A percentile compares a stretch with the other conserved stretches of the same genome.
Evolutionary conservation across 1,139 yeast species (phyloP).

Genomic region (Diutina neorugosa): DNA sequence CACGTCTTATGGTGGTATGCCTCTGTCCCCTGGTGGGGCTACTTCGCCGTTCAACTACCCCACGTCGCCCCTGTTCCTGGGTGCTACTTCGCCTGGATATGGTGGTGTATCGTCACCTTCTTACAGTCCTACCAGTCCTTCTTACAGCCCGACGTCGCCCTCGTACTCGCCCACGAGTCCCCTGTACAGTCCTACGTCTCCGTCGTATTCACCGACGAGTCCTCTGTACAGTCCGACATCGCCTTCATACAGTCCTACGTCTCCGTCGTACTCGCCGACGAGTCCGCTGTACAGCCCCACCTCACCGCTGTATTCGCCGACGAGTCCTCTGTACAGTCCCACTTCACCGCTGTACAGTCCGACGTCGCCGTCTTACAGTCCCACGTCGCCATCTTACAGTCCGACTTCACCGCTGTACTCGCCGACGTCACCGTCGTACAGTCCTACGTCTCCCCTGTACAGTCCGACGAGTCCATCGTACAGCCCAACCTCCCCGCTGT

Average conservation of each 20-base stretch:
- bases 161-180: slow-evolving; percentile 62
- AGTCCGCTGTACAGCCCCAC: slow-evolving; percentile 56
- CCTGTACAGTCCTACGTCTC: slow-evolving; percentile 59
- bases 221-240: slow-evolving; percentile 63
- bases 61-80: slow-evolving; percentile 43
- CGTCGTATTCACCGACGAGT: slow-evolving; percentile 60
- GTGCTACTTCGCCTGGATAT: slow-evolving; percentile 32
- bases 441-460: slow-evolving; percentile 5
- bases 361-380: slow-evolving; percentile 30
- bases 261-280: slow-evolving; percentile 60
- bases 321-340: slow-evolving; percentile 63
- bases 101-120: slow-evolving; percentile 48
- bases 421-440: slow-evolving; percentile 9
- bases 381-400: slow-evolving; percentile 12
- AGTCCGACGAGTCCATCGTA: slow-evolving; percentile 5
- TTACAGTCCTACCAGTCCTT: slow-evolving; percentile 59
- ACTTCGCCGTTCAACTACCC: slow-evolving; percentile 44
- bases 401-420: slow-evolving; percentile 10
- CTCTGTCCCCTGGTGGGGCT: slow-evolving; percentile 41
- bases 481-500: slow-evolving; percentile 4
- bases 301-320: slow-evolving; percentile 54
- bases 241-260: slow-evolving; percentile 62
- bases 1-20: slow-evolving; percentile 66
- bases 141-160: slow-evolving; percentile 41
- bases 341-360: slow-evolving; percentile 49